Percentiles rank a stretch among this genome's conserved stretches.
phyloP scores from a whole-genome alignment of 1,284 basidiomycete species.

The Lentinula novae-zelandiae region DNA sequence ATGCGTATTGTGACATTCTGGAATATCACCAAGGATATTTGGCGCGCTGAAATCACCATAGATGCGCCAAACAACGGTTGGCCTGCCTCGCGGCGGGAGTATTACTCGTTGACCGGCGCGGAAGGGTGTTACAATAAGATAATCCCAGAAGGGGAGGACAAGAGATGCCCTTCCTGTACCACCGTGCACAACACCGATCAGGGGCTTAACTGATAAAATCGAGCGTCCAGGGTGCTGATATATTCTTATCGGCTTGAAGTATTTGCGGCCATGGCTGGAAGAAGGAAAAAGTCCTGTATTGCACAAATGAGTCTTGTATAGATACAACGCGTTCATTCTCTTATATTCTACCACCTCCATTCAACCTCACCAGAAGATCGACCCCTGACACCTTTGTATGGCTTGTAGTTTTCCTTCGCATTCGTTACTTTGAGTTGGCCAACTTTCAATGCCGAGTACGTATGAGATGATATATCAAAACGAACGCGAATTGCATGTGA shows the following conservation, averaged over 20 bases:
- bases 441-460: constrained; percentile 79
- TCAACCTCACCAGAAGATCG: constrained; percentile 60
- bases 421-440: constrained; percentile 77
- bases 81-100: neutral
- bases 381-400: constrained; percentile 80
- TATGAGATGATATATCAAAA: constrained; percentile 72
- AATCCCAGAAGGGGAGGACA: neutral
- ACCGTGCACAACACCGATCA: neutral
- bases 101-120: constrained; percentile 1
- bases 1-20: neutral
- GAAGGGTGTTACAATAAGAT: neutral
- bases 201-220: neutral
- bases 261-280: too few relatives aligned
- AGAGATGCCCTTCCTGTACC: neutral
- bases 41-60: neutral
- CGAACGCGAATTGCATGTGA: constrained; percentile 69
- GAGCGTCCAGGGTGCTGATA: too few relatives aligned
- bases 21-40: neutral
- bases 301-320: neutral
- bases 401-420: constrained; percentile 74
- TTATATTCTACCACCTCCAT: constrained; percentile 60
- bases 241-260: too few relatives aligned
- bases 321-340: neutral
- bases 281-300: too few relatives aligned
- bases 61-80: neutral